Conservation (phyloP, 441 rosid genomes). For the Eruca vesicaria region DNA sequence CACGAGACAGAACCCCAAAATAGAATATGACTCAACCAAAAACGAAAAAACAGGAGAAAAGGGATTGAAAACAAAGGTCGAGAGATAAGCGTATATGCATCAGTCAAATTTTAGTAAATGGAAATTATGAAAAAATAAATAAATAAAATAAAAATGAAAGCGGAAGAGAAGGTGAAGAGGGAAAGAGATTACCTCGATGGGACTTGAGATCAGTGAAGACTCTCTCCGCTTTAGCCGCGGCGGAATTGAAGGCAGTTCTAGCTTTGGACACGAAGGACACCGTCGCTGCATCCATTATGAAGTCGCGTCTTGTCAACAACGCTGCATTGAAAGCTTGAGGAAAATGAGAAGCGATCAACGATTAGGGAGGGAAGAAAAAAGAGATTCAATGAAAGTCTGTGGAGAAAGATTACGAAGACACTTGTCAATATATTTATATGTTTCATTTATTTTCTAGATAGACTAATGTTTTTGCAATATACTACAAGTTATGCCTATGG, state of each 20-base stretch:
- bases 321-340: constrained; percentile 32
- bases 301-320: constrained; percentile 12
- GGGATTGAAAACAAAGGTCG: constrained; percentile 24
- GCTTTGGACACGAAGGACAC: constrained; percentile 91
- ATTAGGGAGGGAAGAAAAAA: neutral
- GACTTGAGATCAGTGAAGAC: constrained; percentile 90
- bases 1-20: constrained; percentile 17
- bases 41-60: constrained; percentile 3
- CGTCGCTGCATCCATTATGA: constrained; percentile 46
- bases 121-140: neutral
- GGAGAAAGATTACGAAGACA: constrained; percentile 4
- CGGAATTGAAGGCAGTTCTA: constrained; percentile 89
- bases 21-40: constrained; percentile 12
- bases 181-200: constrained; percentile 55
- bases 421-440: constrained; percentile 22
- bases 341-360: constrained; percentile 24
- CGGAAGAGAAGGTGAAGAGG: constrained; percentile 27
- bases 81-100: constrained; percentile 15
- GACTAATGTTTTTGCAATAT: neutral
- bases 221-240: constrained; percentile 97
- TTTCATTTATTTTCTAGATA: constrained; percentile 35
- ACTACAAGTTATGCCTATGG: neutral
- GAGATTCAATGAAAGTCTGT: neutral
- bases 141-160: neutral
- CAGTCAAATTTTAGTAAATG: constrained; percentile 43